Base-by-base conservation (phyloP, 192 early-diverging fungal species). In the Coemansia sp. region DNA sequence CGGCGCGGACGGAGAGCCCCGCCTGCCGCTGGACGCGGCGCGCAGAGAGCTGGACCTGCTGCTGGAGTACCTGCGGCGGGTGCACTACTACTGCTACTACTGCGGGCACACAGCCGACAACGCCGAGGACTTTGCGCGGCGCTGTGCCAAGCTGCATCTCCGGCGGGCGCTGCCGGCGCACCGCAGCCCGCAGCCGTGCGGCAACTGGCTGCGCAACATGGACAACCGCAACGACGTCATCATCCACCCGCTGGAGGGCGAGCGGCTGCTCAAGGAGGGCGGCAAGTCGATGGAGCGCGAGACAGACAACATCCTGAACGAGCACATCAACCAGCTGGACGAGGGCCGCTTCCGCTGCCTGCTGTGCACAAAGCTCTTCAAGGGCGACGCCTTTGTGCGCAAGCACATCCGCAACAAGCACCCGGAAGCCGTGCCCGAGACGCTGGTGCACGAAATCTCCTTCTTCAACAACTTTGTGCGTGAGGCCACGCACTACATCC, bases 21-120 rank as follows among this genome's bases (percentile, higher is more conserved):
- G 56, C 42, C 16, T 53, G 16, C 43, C 67, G 21, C 55, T 63
- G 42, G 63, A 12, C 0, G 67, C 59, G 12, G 54, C 63, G 13
- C 59, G 61, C 18, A 47, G 63, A 3, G 70, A 74, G 20, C 79
- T 98, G 44, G 96, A 98, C 64, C 54, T 95, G 53, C 79, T 83
- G 51, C 82, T 98, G 36, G 81, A 81, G 54, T 98, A 98, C 57
- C 80, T 96, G 21, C 86, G 93, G 42, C 82, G 85, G 23, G 92
- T 95, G 6, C 94, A 97, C 79, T 81, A 88, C 52, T 98, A 90
- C 64, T 94, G 94, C 82, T 97, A 96, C 81, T 98, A 98, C 82
- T 91, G 88, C 57, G 92, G 88, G 11, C 71, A 85, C 50, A 91
- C 94, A 26, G 85, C 87, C 43, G 87, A 89, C 54, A 87, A 79